A percentile compares a stretch with the other conserved stretches of the same genome.
Conservation (phyloP, 768 basidiomycete species). For the Leucosporidium yakuticum region DNA sequence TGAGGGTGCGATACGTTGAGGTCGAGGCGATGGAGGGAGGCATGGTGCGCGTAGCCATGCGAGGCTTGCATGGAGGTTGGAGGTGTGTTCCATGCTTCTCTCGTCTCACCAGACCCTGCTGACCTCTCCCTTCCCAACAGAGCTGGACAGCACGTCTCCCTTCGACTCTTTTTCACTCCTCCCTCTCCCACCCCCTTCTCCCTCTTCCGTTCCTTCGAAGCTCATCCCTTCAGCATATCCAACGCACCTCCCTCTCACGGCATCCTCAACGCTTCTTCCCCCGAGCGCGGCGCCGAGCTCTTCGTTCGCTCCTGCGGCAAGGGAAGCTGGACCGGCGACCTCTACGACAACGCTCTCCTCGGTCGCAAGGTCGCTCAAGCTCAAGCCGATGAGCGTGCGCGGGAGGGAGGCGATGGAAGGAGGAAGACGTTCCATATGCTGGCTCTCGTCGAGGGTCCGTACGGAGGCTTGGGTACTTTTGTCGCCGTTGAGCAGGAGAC, state of each 20-base stretch:
- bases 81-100: conserved; percentile 24
- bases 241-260: conserved; percentile 53
- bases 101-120: neutral
- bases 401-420: conserved; percentile 27
- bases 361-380: neutral
- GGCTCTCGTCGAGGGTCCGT: conserved; percentile 81
- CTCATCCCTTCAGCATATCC: conserved; percentile 72
- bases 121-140: neutral
- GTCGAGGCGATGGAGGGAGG: conserved; percentile 16
- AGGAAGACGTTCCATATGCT: conserved; percentile 44
- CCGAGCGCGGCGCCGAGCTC: conserved; percentile 55
- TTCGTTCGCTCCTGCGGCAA: conserved; percentile 62
- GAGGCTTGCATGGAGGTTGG: conserved; percentile 52
- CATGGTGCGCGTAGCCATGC: conserved; percentile 14
- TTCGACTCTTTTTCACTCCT: conserved; percentile 42
- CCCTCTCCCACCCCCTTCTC: conserved; percentile 43
- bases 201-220: conserved; percentile 63
- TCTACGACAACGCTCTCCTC: conserved; percentile 39
- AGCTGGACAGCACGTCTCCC: conserved; percentile 54
- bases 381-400: conserved; percentile 51
- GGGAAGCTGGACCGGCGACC: conserved; percentile 57
- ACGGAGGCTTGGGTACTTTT: conserved; percentile 69
- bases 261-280: conserved; percentile 29
- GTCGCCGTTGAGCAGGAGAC: conserved; percentile 49
- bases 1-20: conserved; percentile 20